Conservation (phyloP, 2,329 filamentous ascomycete species). For the Ophiocordyceps australis region DNA sequence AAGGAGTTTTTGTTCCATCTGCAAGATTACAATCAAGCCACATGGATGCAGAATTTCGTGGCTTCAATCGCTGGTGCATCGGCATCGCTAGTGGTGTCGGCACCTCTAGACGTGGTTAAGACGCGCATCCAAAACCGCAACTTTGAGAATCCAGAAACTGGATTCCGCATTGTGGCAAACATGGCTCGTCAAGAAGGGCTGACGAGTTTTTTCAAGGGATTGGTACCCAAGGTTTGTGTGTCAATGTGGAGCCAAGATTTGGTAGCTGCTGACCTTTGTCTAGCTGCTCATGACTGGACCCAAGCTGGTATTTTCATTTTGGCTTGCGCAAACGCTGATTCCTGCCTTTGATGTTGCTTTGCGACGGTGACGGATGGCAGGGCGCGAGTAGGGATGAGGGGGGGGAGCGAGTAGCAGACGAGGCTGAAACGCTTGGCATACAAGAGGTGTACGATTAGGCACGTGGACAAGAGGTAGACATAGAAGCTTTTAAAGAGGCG, state of each 20-base stretch:
- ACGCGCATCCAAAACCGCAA: constrained; percentile 96
- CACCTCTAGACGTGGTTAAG: constrained; percentile 93
- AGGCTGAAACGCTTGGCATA: too few species aligned
- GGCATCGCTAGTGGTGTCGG: constrained; percentile 90
- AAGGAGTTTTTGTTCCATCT: constrained; percentile 92
- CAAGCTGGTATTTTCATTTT: constrained; percentile 98
- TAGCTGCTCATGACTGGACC: constrained; percentile 94
- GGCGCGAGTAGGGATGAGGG: constrained; percentile 5
- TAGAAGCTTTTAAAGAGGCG: too few species aligned
- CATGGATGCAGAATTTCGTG: constrained; percentile 93
- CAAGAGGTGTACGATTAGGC: too few species aligned
- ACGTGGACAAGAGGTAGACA: too few species aligned
- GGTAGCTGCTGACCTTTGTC: constrained; percentile 6
- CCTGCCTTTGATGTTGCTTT: constrained; percentile 57
- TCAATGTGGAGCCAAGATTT: neutral
- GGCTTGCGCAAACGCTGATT: constrained; percentile 95
- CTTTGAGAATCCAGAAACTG: constrained; percentile 93
- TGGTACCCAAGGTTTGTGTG: constrained; percentile 60
- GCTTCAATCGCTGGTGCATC: constrained; percentile 91
- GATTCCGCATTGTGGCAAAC: constrained; percentile 76
- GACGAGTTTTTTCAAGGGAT: constrained; percentile 87
- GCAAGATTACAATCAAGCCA: constrained; percentile 84
- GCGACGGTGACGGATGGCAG: constrained; percentile 14
- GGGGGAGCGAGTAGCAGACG: neutral
- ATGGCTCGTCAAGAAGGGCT: constrained; percentile 87